Base-by-base conservation (phyloP, 2,329 filamentous ascomycete species). In the Clonostachys rhizophaga region DNA sequence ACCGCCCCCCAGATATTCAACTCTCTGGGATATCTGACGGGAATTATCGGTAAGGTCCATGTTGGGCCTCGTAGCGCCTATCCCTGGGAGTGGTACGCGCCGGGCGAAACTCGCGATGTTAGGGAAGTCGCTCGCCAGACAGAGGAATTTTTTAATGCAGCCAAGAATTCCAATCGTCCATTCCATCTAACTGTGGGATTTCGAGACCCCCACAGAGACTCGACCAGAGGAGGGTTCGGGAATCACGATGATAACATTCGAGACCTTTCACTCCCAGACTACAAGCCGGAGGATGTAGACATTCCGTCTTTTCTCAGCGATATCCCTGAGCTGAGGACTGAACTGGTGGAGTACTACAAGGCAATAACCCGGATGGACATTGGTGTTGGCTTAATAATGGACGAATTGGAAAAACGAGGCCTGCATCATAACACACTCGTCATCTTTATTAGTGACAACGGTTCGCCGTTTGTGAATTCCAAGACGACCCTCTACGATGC, bases 401-500 rank as follows among this genome's bases (percentile, higher is more conserved):
- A 64, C 4, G 60, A 56, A 11, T 56, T 76, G 0, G 47, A 63
- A 16, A 44, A 52, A 4, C 46, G 50, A 4, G 66, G 66, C 1
- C 47, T 71, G 1, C 54, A 50, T 2, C 54, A 68, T 3, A 49
- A 59, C 34, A 76, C 72, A 0, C 50, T 76, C 12, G 66, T 76
- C 4, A 52, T 76, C 5, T 74, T 77, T 47, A 52, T 71, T 5
- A 74, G 69, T 49, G 72, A 77, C 47, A 76, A 76, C 37, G 72
- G 73, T 1, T 62, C 71, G 1, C 72, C 72, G 0, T 76, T 77
- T 50, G 53, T 76, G 49, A 76, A 77, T 55, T 75, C 73, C 9
- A 75, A 75, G 53, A 76, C 72, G 1, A 75, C 71, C 0, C 58
- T 77, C 0, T 77, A 70, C 52, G 72, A 76, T 45, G 69, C 73